These are phyloP conservation scores for Cladosporium sp. DNA, from an alignment of 2,329 filamentous ascomycete species.

Conservation along the genomic window DNA sequence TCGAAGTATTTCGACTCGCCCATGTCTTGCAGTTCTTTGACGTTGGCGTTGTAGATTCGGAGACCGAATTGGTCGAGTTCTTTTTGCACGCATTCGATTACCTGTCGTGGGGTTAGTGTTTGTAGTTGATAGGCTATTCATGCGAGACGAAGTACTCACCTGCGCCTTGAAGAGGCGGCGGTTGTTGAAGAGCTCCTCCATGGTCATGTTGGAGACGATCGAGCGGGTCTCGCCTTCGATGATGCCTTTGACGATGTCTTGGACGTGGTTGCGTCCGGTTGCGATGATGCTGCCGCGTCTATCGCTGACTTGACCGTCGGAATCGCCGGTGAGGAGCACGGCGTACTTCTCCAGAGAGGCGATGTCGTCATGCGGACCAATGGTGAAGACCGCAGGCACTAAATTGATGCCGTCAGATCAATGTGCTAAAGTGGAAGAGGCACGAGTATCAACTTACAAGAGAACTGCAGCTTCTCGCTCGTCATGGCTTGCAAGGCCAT, in stretches of 20 bases:
- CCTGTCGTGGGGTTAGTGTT: conserved; percentile 35
- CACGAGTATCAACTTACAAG: conserved; percentile 24
- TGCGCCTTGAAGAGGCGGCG: conserved; percentile 65
- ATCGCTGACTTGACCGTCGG: conserved; percentile 39
- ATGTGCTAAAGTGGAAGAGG: background rate
- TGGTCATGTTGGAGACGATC: conserved; percentile 83
- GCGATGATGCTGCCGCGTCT: conserved; percentile 35
- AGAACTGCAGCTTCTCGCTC: conserved; percentile 79
- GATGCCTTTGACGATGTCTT: conserved; percentile 83
- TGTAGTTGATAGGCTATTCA: background rate
- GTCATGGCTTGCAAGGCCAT: conserved; percentile 87
- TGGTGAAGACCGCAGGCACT: conserved; percentile 79
- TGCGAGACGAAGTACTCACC: background rate
- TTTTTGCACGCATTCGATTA: conserved; percentile 62
- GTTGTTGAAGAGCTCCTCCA: conserved; percentile 84
- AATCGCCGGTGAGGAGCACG: conserved; percentile 66
- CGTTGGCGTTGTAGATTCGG: conserved; percentile 63
- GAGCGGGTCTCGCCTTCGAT: conserved; percentile 85
- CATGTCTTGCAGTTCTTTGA: conserved; percentile 83
- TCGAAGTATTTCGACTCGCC: conserved; percentile 79
- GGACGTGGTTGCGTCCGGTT: conserved; percentile 61
- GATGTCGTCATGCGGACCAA: conserved; percentile 70
- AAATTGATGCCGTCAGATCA: background rate
- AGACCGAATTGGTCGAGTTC: conserved; percentile 80
- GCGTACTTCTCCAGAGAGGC: conserved; percentile 77